Evolutionary conservation across 2,329 filamentous ascomycete genomes (phyloP), one percentile per base, ranked within the genome.

Genomic region (Neophaeococcomyces aloes): DNA sequence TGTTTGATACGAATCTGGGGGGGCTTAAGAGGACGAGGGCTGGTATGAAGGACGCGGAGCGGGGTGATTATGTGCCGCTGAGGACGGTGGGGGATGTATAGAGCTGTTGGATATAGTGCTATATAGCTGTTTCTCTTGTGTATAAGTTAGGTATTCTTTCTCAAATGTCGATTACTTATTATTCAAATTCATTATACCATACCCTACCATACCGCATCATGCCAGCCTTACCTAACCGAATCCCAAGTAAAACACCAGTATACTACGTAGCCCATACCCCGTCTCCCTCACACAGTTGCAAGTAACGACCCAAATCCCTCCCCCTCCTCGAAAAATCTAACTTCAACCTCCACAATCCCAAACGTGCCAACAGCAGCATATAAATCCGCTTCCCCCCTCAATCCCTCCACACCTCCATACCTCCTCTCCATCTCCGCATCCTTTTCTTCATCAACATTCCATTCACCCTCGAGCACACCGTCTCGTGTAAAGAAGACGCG

Each of bases 331-430:
- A 7, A 61, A 56, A 76, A 75, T 37, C 64, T 67, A 11, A 71
- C 67, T 50, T 79, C 74, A 46, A 79, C 75, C 41, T 79, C 74
- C 14, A 78, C 72, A n/a, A 66, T 72, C 3, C 76, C 77, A 59
- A 78, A 80, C 17, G 76, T 61, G 3, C 77, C 77, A 43, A 81
- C 64, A 2, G 76, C 75, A 32, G 69, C 71, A 56, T 77, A 75
- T 34, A 80, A 51, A 57, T 80, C 76, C 50, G 82, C 53, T 76
- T 86, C 57, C 67, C 82, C 55, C 78, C 86, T 59, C 70, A 86
- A 59, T 67, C 82, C 52, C 72, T 77, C 21, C 68, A 83, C 31
- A 70, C 77, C 38, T 37, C 52, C 51, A 65, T 81, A 53, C 19
- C 15, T 10, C 23, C 10, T 27, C 23, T 5, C 10, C 70, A 79